Base-by-base conservation (phyloP, 371 early-diverging fungal species). In the Mucor velutinosus region DNA sequence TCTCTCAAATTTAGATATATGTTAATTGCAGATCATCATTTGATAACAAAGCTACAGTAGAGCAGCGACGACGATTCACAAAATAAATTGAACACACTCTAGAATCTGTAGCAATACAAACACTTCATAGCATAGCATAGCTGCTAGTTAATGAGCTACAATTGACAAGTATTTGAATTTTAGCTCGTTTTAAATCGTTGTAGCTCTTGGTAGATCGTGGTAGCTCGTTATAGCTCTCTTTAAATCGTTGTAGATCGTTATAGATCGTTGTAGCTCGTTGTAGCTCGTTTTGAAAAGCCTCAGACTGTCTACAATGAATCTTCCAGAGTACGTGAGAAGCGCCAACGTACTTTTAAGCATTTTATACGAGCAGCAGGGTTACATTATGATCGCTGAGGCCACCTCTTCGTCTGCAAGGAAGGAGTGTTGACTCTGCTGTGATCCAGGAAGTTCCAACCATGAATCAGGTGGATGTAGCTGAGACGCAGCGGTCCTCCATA, bases 81-180 rank as follows among this genome's bases (percentile, higher is more conserved):
- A 47, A 47, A 47, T 47, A 47, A 47, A 47, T 47, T 47, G 47
- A 47, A 47, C 47, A 47, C 47, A n/a, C 47, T 47, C 47, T 47
- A 47, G 21, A 53, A 53, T 53, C 27, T 53, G 53, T 53, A 53
- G 53, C 53, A 53, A 53, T 53, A 53, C 21, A 53, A 25, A 53
- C 53, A 53, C 53, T 27, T 53, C 53, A 53, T 27, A 53, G 1
- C 53, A 53, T 53, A 2, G 53, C 53, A 43, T 43, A 43, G 45
- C 15, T n/a, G 45, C 45, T 43, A 43, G 45, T 1, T 43, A n/a
- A 43, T 14, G 45, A 43, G 45, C 45, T 43, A 43, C 45, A 53
- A 53, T 53, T 53, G 53, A 53, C 53, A 53, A 53, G 53, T 53
- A 53, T 53, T 53, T 53, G 53, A n/a, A n/a, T n/a, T n/a, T n/a